These are phyloP conservation scores for Hyaloperonospora arabidopsidis DNA, from an alignment of 352 stramenopile species.

Conservation along the genomic window DNA sequence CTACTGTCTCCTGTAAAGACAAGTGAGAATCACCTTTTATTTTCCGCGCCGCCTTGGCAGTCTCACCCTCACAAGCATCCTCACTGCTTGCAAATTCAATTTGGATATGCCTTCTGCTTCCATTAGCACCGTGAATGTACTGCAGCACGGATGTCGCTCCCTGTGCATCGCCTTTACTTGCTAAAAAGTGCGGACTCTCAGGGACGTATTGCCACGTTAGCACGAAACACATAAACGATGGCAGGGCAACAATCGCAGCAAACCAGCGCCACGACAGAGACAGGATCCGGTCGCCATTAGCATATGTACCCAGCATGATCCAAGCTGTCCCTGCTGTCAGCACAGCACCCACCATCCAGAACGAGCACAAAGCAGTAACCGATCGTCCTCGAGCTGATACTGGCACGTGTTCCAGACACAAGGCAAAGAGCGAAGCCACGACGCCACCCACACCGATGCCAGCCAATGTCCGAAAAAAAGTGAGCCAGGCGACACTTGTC, in stretches of 20 bases:
- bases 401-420: conserved; percentile 83
- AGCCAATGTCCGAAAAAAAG: conserved; percentile 61
- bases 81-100: conserved; percentile 62
- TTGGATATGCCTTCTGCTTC: conserved; percentile 40
- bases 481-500: conserved; percentile 62
- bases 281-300: conserved; percentile 48
- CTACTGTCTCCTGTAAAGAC: conserved; percentile 1
- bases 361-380: conserved; percentile 83
- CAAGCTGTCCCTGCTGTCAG: conserved; percentile 73
- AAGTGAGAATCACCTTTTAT: conserved; percentile 6
- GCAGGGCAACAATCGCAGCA: conserved; percentile 60
- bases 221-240: conserved; percentile 60
- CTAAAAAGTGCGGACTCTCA: conserved; percentile 76
- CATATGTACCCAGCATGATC: conserved; percentile 76
- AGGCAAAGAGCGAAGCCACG: conserved; percentile 76
- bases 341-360: conserved; percentile 88
- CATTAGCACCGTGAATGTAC: conserved; percentile 51
- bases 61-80: conserved; percentile 24
- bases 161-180: conserved; percentile 51
- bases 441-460: conserved; percentile 79
- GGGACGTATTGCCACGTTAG: conserved; percentile 64
- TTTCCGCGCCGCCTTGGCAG: conserved; percentile 13
- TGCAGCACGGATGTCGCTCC: conserved; percentile 48
- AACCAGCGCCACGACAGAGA: conserved; percentile 81
- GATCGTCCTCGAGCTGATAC: conserved; percentile 59